phyloP scores from a whole-genome alignment of 2,329 filamentous ascomycete genomes.

The Thelonectria discophora region DNA sequence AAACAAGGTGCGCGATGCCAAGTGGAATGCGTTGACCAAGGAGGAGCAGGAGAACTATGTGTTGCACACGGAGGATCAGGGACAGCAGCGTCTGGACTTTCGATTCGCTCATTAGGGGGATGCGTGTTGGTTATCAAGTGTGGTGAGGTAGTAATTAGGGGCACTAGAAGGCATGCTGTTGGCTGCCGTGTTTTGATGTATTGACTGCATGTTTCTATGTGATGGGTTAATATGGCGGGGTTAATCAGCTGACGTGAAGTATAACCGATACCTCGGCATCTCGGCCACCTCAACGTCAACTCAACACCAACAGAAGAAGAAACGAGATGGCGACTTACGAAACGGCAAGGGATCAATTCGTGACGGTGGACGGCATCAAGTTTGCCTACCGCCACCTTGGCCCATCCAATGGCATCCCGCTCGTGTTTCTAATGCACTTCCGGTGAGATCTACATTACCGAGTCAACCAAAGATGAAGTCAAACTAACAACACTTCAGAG shows the following conservation, averaged over 20 bases:
- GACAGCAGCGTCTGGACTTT: slow-evolving; percentile 64
- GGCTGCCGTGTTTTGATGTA: too few species aligned
- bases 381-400: slow-evolving; percentile 48
- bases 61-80: slow-evolving; percentile 60
- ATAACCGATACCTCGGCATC: background rate
- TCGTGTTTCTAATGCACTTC: slow-evolving; percentile 46
- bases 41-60: slow-evolving; percentile 59
- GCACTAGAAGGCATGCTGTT: too few species aligned
- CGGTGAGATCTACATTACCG: slow-evolving; percentile 38
- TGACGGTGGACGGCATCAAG: slow-evolving; percentile 43
- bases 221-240: too few species aligned
- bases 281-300: background rate
- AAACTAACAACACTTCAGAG: slow-evolving; percentile 34
- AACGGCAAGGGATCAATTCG: slow-evolving; percentile 40
- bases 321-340: slow-evolving; percentile 44
- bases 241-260: too few species aligned
- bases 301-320: background rate
- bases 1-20: slow-evolving; percentile 54
- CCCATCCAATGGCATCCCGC: slow-evolving; percentile 41
- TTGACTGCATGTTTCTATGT: too few species aligned
- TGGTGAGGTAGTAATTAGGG: background rate
- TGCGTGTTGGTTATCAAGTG: background rate
- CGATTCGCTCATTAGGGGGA: slow-evolving; percentile 56
- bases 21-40: slow-evolving; percentile 54
- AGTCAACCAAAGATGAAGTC: background rate